Evolutionary conservation across 1,284 basidiomycete genomes (phyloP).

Genomic region (Ustilago loliicola): DNA sequence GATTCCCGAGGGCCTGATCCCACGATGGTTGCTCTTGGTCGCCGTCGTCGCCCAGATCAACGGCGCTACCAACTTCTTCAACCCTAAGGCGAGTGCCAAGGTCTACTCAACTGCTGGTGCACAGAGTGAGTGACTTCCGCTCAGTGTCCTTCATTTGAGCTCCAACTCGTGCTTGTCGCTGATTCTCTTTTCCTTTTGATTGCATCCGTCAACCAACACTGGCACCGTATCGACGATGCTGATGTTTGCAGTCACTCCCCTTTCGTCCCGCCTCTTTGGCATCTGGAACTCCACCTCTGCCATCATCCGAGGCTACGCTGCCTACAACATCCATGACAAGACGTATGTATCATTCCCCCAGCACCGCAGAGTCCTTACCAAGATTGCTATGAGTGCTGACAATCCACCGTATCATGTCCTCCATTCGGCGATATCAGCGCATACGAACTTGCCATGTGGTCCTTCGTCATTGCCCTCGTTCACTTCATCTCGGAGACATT

Average conservation of each 20-base stretch:
- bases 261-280: constrained; percentile 66
- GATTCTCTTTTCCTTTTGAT: constrained; percentile 1
- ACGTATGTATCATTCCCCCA: constrained; percentile 28
- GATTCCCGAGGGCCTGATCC: constrained; percentile 54
- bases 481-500: constrained; percentile 90
- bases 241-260: constrained; percentile 52
- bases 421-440: constrained; percentile 29
- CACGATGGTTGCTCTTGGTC: constrained; percentile 66
- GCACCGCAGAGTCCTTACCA: neutral
- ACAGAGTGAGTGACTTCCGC: constrained; percentile 29
- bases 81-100: constrained; percentile 56
- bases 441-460: constrained; percentile 88
- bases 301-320: constrained; percentile 63
- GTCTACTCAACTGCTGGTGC: constrained; percentile 60
- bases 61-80: constrained; percentile 60
- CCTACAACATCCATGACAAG: constrained; percentile 64
- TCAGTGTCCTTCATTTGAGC: neutral
- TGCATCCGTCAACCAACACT: neutral
- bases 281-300: constrained; percentile 68
- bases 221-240: neutral
- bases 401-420: neutral
- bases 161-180: neutral
- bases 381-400: neutral
- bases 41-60: constrained; percentile 59
- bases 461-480: constrained; percentile 88